Evolutionary conservation across 148 eudicot genomes (phyloP).

Genomic region (Polygonum aviculare): DNA sequence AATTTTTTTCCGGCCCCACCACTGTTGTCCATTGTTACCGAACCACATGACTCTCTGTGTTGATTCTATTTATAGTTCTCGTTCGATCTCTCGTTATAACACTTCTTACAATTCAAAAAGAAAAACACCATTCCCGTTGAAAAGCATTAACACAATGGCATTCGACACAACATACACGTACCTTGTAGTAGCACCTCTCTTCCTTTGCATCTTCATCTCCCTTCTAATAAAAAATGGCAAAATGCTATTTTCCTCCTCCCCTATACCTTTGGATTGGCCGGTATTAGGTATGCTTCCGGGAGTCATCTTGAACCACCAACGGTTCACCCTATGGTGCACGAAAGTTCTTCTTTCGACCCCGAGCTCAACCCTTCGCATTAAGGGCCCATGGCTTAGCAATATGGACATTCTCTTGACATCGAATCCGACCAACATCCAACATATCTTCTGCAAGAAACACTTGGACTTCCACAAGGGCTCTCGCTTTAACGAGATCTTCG

Average conservation of each 20-base stretch:
- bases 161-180: neutral
- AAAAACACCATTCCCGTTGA: too few species aligned
- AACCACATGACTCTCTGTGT: too few species aligned
- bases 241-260: neutral
- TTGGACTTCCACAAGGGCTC: slow-evolving; percentile 46
- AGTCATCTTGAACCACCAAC: neutral
- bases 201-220: neutral
- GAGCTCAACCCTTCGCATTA: slow-evolving; percentile 16
- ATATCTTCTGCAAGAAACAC: slow-evolving; percentile 42
- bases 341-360: neutral
- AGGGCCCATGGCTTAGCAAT: slow-evolving; percentile 57
- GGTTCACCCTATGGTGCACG: neutral
- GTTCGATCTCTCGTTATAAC: too few species aligned
- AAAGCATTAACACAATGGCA: neutral
- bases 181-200: neutral
- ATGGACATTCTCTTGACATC: slow-evolving; percentile 34
- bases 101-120: too few species aligned
- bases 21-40: too few species aligned
- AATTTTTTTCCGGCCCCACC: too few species aligned
- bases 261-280: neutral
- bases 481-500: slow-evolving; percentile 34
- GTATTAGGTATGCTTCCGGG: slow-evolving; percentile 1
- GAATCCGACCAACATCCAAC: slow-evolving; percentile 35
- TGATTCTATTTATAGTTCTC: too few species aligned
- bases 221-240: neutral